Evolutionary conservation across 345 rosid genomes (phyloP).

Genomic region (Punica granatum): DNA sequence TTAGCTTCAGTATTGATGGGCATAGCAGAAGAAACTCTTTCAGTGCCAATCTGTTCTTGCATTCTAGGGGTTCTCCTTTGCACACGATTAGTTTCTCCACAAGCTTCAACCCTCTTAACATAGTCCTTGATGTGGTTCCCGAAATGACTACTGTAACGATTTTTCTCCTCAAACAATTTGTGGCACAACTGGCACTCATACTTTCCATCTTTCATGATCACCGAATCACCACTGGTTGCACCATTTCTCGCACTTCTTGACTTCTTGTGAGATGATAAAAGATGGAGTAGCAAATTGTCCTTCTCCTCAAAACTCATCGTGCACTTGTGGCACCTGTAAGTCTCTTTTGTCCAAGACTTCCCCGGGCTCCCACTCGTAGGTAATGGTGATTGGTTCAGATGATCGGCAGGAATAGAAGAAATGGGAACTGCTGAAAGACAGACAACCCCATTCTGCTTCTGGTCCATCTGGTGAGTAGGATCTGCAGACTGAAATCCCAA

Average conservation of each 20-base stretch:
- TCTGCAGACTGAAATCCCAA: slow-evolving; percentile 26
- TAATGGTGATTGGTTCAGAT: slow-evolving; percentile 14
- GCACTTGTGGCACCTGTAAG: slow-evolving; percentile 43
- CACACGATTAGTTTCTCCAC: slow-evolving; percentile 10
- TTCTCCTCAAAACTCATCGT: slow-evolving; percentile 24
- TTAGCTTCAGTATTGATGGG: background rate
- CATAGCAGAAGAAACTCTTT: background rate
- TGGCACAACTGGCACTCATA: slow-evolving; percentile 44
- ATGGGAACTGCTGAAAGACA: slow-evolving; percentile 17
- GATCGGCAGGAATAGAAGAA: slow-evolving; percentile 18
- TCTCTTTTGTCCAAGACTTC: slow-evolving; percentile 13
- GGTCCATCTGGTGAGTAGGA: slow-evolving; percentile 13
- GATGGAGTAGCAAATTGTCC: slow-evolving; percentile 36
- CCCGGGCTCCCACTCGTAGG: slow-evolving; percentile 12
- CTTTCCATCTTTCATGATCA: slow-evolving; percentile 31
- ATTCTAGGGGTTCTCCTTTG: background rate
- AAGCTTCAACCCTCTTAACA: slow-evolving; percentile 30
- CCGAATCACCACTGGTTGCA: slow-evolving; percentile 17
- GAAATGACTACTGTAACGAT: slow-evolving; percentile 30
- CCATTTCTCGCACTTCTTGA: slow-evolving; percentile 20
- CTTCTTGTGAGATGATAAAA: slow-evolving; percentile 31
- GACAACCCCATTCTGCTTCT: slow-evolving; percentile 16
- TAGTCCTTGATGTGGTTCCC: slow-evolving; percentile 36
- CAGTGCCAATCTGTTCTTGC: background rate
- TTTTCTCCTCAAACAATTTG: slow-evolving; percentile 36